Evolutionary conservation across 345 rosid genomes (phyloP), one percentile per base, ranked within the genome.

Genomic region (Pistacia atlantica): DNA sequence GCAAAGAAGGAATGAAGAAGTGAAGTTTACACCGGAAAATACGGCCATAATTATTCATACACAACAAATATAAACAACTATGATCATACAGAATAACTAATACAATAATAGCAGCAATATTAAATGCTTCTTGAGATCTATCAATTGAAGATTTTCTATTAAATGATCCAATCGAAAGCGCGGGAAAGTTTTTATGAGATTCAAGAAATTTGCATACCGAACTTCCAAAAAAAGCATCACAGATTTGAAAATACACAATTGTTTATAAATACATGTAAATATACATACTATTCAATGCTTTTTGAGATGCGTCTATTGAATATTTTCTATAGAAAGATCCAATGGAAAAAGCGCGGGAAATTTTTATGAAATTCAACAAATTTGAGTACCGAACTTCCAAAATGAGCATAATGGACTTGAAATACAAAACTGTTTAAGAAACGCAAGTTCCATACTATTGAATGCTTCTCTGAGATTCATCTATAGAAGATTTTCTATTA

Each of bases 361-460:
- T 52, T 71, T 31, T 35, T 54, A 13, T 65, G 49, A 55, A 52
- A 49, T n/a, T 57, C 67, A 61, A 80, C 77, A 14, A 57, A 77
- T 22, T 63, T 7, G 22, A 68, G 59, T 65, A 75, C 45, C 31
- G 68, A 80, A 72, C 71, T 75, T 75, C 65, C 62, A 33, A 79
- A 66, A 49, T 17, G 35, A 54, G 6, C 6, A 59, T n/a, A n/a
- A 59, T 35, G 22, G 63, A 59, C 62, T 58, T 58, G 62, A 10
- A 55, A 38, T 38, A 38, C 42, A 4, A 38, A 31, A 31, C 3
- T 31, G 33, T 31, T 31, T 31, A 31, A 31, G 33, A 31, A 31
- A 31, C 2, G 33, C 33, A 31, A 31, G 2, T 31, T 25, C 0
- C 25, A 25, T 25, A 25, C 25, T 25, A 73, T 58, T 51, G 11